phyloP scores from a whole-genome alignment of 441 rosid species.

The Lepidium campestre region DNA sequence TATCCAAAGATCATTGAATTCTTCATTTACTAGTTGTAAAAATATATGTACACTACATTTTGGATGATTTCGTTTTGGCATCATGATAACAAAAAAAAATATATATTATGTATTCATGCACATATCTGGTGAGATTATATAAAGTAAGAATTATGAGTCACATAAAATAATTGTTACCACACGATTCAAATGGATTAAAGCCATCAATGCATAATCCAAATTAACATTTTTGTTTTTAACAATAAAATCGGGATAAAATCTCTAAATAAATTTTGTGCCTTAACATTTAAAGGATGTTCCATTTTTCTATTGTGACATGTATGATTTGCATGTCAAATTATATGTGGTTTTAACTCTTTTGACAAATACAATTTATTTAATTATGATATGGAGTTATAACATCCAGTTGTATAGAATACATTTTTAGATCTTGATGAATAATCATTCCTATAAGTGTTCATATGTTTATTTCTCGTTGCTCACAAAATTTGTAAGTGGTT shows the following conservation, averaged over 20 bases:
- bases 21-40: background rate
- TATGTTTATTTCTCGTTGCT: background rate
- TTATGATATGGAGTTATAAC: background rate
- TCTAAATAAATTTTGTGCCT: background rate
- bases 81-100: background rate
- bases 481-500: background rate
- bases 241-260: background rate
- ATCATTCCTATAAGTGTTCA: background rate
- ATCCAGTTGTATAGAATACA: background rate
- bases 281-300: background rate
- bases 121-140: background rate
- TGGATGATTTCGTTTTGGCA: background rate
- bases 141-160: background rate
- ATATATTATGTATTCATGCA: background rate
- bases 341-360: background rate
- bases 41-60: background rate
- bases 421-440: background rate
- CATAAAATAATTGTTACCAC: background rate
- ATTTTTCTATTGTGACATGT: background rate
- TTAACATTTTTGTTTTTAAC: background rate
- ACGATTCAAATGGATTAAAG: background rate
- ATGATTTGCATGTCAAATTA: background rate
- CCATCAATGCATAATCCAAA: background rate
- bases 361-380: background rate
- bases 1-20: background rate